phyloP scores from a whole-genome alignment of 306 rosid genomes.

The Quercus rubra region DNA sequence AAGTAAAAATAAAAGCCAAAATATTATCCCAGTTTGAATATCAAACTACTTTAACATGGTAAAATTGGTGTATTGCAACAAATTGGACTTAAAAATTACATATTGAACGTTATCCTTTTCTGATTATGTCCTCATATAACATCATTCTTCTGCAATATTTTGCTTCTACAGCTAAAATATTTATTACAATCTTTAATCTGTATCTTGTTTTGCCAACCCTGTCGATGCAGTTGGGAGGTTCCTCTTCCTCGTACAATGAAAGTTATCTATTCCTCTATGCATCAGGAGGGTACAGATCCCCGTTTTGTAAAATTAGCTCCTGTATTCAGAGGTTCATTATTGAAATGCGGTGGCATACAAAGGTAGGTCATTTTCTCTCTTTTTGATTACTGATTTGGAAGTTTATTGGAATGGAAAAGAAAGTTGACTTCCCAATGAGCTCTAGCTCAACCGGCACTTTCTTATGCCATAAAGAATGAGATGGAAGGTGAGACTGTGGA shows the following conservation, averaged over 20 bases:
- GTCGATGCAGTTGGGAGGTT: slow-evolving; percentile 85
- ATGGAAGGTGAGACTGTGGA: too few relatives aligned
- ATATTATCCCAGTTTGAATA: background rate
- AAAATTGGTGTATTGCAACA: background rate
- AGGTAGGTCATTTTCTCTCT: slow-evolving; percentile 41
- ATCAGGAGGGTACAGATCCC: slow-evolving; percentile 71
- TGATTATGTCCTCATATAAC: background rate
- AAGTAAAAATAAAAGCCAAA: background rate
- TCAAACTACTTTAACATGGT: background rate
- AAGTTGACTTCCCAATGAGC: background rate
- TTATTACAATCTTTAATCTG: background rate
- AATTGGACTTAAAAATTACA: background rate
- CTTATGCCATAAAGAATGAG: too few relatives aligned
- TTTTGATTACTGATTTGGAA: background rate
- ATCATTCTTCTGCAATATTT: background rate
- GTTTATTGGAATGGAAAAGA: background rate
- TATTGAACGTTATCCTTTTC: background rate
- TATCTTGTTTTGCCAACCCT: slow-evolving; percentile 18
- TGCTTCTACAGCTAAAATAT: background rate
- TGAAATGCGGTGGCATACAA: slow-evolving; percentile 56
- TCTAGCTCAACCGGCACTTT: too few relatives aligned
- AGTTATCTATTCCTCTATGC: slow-evolving; percentile 43
- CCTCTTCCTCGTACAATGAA: slow-evolving; percentile 67
- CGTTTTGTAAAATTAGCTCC: slow-evolving; percentile 82
- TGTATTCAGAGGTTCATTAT: slow-evolving; percentile 68